Evolutionary conservation across 73 alveolate genomes (phyloP).

Genomic region (Effrenium voratum): DNA sequence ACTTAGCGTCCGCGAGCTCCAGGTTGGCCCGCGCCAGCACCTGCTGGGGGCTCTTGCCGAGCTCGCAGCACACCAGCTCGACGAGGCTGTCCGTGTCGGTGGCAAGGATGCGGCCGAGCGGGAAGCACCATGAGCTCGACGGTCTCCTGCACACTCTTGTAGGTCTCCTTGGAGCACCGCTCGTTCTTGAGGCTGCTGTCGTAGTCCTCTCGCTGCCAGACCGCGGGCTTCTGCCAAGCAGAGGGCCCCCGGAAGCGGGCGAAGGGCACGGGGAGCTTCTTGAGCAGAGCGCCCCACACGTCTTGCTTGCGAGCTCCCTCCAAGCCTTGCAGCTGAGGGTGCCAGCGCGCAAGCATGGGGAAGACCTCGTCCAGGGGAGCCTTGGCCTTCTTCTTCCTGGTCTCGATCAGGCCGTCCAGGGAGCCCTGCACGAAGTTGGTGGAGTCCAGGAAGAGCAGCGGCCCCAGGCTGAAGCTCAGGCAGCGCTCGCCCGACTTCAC

Average conservation of each 20-base stretch:
- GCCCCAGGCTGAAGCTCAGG: neutral
- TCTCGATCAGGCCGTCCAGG: neutral
- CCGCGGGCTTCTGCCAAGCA: neutral
- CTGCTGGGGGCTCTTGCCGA: no score
- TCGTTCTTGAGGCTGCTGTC: neutral
- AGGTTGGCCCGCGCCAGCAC: no score
- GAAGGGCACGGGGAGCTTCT: conserved; percentile 3
- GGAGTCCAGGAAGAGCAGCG: neutral
- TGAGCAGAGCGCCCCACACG: neutral
- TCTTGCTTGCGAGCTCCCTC: neutral
- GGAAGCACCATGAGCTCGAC: neutral
- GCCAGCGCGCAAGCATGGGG: neutral
- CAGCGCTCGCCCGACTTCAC: neutral
- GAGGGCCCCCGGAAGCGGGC: neutral
- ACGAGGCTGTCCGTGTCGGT: conserved; percentile 33
- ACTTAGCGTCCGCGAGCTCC: no score
- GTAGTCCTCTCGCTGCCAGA: neutral
- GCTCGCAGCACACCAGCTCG: no score
- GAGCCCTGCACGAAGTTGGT: conserved; percentile 2
- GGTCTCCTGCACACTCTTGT: neutral
- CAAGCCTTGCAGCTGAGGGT: neutral
- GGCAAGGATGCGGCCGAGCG: neutral
- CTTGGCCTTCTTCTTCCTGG: neutral
- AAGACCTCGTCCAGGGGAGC: neutral
- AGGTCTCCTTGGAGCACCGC: neutral